Conservation (phyloP, 2,329 filamentous ascomycete genomes). For the Diaporthe vexans region DNA sequence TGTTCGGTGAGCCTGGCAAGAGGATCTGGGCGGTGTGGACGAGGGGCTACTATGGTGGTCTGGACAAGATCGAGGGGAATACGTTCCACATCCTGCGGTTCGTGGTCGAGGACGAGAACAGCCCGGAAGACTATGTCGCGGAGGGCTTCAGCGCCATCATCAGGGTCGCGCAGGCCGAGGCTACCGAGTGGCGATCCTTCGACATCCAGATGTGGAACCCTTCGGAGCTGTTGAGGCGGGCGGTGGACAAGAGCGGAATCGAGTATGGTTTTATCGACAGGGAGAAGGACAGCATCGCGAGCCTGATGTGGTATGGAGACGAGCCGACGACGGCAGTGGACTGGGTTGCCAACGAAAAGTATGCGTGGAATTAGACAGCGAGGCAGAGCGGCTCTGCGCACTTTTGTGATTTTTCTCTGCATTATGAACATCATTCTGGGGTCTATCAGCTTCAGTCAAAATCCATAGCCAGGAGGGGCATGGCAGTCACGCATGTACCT, state of each 20-base stretch:
- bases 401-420: neutral
- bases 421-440: no score
- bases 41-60: constrained; percentile 72
- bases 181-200: constrained; percentile 77
- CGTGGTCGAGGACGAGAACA: constrained; percentile 71
- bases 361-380: constrained; percentile 75
- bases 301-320: constrained; percentile 78
- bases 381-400: neutral
- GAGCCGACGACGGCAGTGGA: constrained; percentile 68
- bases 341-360: constrained; percentile 85
- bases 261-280: constrained; percentile 66
- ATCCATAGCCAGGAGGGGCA: neutral
- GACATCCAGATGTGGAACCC: constrained; percentile 90
- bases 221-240: constrained; percentile 61
- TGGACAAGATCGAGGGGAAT: constrained; percentile 70
- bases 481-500: no score
- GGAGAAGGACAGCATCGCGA: constrained; percentile 77
- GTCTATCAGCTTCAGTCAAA: neutral
- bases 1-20: constrained; percentile 66
- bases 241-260: constrained; percentile 65
- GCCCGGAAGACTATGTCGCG: constrained; percentile 58
- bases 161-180: constrained; percentile 76
- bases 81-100: constrained; percentile 78
- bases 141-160: constrained; percentile 74
- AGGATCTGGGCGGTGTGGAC: constrained; percentile 84